Conservation (phyloP, 495 filamentous ascomycete genomes). For the Cercophora scortea region DNA sequence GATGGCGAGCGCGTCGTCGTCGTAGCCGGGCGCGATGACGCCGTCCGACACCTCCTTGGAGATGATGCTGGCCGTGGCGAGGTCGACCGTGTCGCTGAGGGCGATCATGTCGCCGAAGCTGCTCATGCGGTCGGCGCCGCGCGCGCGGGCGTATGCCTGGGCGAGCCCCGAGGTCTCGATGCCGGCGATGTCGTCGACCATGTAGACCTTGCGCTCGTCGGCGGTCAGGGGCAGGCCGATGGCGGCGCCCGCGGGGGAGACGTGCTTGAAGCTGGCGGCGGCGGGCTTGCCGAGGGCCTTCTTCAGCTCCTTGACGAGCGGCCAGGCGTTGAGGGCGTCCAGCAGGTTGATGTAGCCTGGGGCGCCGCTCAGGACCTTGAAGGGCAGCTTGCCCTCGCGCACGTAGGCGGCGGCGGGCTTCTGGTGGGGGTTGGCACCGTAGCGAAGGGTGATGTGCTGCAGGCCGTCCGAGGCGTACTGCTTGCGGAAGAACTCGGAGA, state of each 20-base stretch:
- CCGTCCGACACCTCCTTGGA: constrained; percentile 96
- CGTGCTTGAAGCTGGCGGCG: constrained; percentile 97
- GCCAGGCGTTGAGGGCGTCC: constrained; percentile 95
- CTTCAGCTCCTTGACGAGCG: constrained; percentile 92
- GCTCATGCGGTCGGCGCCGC: constrained; percentile 94
- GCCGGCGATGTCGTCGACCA: constrained; percentile 90
- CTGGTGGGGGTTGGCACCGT: constrained; percentile 96
- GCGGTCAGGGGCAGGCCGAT: constrained; percentile 80
- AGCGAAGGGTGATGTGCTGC: constrained; percentile 80
- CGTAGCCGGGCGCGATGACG: constrained; percentile 84
- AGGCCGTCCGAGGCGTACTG: constrained; percentile 80
- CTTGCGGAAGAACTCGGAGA: constrained; percentile 95
- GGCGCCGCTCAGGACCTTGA: constrained; percentile 88
- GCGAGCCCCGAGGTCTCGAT: constrained; percentile 79
- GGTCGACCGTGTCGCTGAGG: constrained; percentile 80
- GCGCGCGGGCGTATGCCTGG: constrained; percentile 89
- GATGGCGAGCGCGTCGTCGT: constrained; percentile 76
- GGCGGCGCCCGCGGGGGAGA: constrained; percentile 92
- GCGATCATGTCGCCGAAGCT: constrained; percentile 96
- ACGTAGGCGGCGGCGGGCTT: constrained; percentile 85
- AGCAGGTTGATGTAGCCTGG: constrained; percentile 97
- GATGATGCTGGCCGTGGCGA: constrained; percentile 91
- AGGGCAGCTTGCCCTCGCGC: constrained; percentile 67
- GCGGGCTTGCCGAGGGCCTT: constrained; percentile 79
- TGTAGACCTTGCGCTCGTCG: constrained; percentile 91